Evolutionary conservation across 192 early-diverging fungal genomes (phyloP).

Genomic region (Chytriomyces hyalinus): DNA sequence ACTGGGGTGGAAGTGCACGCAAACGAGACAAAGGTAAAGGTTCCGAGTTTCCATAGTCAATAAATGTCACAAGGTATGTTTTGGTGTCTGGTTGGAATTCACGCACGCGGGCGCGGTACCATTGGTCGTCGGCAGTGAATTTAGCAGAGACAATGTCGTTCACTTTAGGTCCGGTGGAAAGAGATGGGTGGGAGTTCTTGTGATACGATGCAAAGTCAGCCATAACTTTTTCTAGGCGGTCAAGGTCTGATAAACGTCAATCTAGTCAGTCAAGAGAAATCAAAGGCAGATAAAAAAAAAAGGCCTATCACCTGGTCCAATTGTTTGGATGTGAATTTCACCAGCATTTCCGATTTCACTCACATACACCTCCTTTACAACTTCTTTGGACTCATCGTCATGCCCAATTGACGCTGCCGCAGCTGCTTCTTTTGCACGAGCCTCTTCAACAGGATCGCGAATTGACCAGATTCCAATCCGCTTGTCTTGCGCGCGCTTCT

Average conservation of each 20-base stretch:
- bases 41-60: conserved; percentile 97
- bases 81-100: conserved; percentile 63
- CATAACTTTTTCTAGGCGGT: conserved; percentile 83
- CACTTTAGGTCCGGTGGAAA: conserved; percentile 57
- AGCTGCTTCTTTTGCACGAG: conserved; percentile 52
- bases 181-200: conserved; percentile 35
- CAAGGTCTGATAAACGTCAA: conserved; percentile 56
- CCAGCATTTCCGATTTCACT: conserved; percentile 56
- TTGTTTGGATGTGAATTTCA: conserved; percentile 70
- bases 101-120: conserved; percentile 87
- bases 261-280: conserved; percentile 47
- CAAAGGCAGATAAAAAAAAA: conserved; percentile 63
- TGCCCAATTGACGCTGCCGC: conserved; percentile 28
- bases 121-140: conserved; percentile 86
- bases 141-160: conserved; percentile 79
- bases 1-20: conserved; percentile 76
- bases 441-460: conserved; percentile 57
- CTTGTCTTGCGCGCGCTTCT: conserved; percentile 73
- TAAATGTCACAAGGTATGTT: conserved; percentile 77
- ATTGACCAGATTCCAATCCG: conserved; percentile 76
- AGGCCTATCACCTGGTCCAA: conserved; percentile 75
- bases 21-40: conserved; percentile 70
- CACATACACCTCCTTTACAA: conserved; percentile 51
- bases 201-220: conserved; percentile 73
- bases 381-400: conserved; percentile 40